Evolutionary conservation across 2,329 filamentous ascomycete species (phyloP).

Genomic region (Orbilia brochopaga): DNA sequence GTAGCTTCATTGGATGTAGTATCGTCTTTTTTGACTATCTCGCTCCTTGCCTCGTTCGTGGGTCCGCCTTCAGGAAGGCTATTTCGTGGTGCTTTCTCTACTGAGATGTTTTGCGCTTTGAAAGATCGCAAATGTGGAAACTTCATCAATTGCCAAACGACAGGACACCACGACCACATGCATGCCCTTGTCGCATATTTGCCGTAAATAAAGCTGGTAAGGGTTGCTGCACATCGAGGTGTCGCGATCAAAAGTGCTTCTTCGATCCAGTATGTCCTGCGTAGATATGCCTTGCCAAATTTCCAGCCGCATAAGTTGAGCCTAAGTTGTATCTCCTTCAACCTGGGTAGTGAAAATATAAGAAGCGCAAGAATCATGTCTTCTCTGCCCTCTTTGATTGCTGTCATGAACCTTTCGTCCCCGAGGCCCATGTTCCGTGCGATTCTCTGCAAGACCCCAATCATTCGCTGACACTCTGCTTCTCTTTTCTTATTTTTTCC

Average conservation of each 20-base stretch:
- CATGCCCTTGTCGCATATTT: constrained; percentile 11
- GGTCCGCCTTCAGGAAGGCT: not conserved
- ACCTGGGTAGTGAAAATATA: constrained; percentile 23
- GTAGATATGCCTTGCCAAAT: not conserved
- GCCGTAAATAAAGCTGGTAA: constrained; percentile 19
- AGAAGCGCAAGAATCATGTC: constrained; percentile 34
- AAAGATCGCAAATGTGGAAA: constrained; percentile 22
- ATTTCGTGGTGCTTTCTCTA: not conserved
- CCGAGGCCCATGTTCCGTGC: constrained; percentile 10
- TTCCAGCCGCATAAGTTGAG: constrained; percentile 13
- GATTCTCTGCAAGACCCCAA: constrained; percentile 5
- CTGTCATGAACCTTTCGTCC: constrained; percentile 19
- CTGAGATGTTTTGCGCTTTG: constrained; percentile 9
- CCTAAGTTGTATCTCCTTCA: constrained; percentile 25
- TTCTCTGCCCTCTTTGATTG: constrained; percentile 19
- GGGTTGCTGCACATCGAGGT: constrained; percentile 20
- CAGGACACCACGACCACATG: constrained; percentile 18
- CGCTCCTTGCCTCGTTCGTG: not conserved
- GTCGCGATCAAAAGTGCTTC: constrained; percentile 15
- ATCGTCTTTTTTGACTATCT: not conserved
- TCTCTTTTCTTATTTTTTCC: constrained; percentile 13
- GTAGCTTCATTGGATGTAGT: constrained; percentile 5
- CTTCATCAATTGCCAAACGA: constrained; percentile 20
- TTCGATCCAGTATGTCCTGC: constrained; percentile 10
- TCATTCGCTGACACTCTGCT: constrained; percentile 24